A percentile compares a stretch with the other conserved stretches of the same genome.
Conservation (phyloP, 2,329 filamentous ascomycete species). For the Pyrenochaeta sp. region DNA sequence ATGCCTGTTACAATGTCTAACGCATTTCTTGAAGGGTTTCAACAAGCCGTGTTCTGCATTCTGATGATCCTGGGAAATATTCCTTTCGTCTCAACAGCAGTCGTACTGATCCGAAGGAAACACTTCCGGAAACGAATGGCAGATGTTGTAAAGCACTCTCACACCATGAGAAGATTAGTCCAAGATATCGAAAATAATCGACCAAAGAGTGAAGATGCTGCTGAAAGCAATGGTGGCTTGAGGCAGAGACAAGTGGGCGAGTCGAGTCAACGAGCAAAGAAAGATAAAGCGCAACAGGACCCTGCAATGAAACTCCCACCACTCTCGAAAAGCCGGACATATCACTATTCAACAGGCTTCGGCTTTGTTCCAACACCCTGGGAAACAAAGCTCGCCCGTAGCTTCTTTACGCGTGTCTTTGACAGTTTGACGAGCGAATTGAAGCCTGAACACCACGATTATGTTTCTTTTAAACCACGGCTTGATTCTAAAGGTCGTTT, state of each 20-base stretch:
- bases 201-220: constrained; percentile 3
- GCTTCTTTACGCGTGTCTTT: constrained; percentile 29
- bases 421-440: constrained; percentile 25
- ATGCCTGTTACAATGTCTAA: neutral
- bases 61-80: constrained; percentile 40
- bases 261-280: neutral
- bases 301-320: constrained; percentile 14
- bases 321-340: constrained; percentile 24
- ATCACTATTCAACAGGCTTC: constrained; percentile 35
- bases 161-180: constrained; percentile 30
- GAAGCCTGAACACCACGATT: constrained; percentile 33
- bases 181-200: constrained; percentile 33
- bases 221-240: constrained; percentile 12
- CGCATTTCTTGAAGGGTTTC: constrained; percentile 14
- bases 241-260: constrained; percentile 5
- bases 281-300: constrained; percentile 3
- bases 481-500: constrained; percentile 42
- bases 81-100: constrained; percentile 38
- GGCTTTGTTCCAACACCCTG: constrained; percentile 41
- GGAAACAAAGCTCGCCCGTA: constrained; percentile 34
- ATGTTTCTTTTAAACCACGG: constrained; percentile 41
- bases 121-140: constrained; percentile 37
- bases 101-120: constrained; percentile 33
- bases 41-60: constrained; percentile 36
- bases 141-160: constrained; percentile 35